Conservation (phyloP, 768 basidiomycete species). For the Xerocomus spinulosus region DNA sequence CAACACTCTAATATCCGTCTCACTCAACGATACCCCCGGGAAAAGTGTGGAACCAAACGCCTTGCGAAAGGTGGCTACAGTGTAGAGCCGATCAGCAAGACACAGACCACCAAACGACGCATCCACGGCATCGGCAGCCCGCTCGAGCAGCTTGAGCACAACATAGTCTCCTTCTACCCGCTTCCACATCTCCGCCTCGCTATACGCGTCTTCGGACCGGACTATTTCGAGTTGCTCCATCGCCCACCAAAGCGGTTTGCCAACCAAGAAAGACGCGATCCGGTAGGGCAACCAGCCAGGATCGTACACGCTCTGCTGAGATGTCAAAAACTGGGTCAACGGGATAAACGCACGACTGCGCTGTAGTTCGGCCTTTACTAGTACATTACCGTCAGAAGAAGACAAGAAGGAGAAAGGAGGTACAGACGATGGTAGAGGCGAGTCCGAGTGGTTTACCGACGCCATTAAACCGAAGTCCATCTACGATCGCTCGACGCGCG, state of each 20-base stretch:
- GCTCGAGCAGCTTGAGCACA: conserved; percentile 57
- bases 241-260: conserved; percentile 83
- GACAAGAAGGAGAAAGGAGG: neutral
- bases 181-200: conserved; percentile 47
- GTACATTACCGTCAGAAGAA: conserved; percentile 32
- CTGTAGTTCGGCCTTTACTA: conserved; percentile 68
- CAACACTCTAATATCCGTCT: conserved; percentile 63
- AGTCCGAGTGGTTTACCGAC: conserved; percentile 74
- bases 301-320: conserved; percentile 60
- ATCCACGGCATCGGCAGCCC: conserved; percentile 55
- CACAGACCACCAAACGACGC: conserved; percentile 39
- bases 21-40: conserved; percentile 45
- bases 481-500: conserved; percentile 50
- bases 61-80: conserved; percentile 51
- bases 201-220: conserved; percentile 51
- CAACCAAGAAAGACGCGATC: conserved; percentile 66
- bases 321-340: conserved; percentile 49
- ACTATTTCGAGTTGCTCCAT: conserved; percentile 74
- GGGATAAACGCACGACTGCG: conserved; percentile 42
- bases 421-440: conserved; percentile 69
- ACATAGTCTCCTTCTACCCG: conserved; percentile 71
- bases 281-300: conserved; percentile 66
- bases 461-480: conserved; percentile 58
- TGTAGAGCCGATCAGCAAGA: conserved; percentile 60
- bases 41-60: conserved; percentile 48